Conservation (phyloP, 2,329 filamentous ascomycete genomes). For the Claviceps africana region DNA sequence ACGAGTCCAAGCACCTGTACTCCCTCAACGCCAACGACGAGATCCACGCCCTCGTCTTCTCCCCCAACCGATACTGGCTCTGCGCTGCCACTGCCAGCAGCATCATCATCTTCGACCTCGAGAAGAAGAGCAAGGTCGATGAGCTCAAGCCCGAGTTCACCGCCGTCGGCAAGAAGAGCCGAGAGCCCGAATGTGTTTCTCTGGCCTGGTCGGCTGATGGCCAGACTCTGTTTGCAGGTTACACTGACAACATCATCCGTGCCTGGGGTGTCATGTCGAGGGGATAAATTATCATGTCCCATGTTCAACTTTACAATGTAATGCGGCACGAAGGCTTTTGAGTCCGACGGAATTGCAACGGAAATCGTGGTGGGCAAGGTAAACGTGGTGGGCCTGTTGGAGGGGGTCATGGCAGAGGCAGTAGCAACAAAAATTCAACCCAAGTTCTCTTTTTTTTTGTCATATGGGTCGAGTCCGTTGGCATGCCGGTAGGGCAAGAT, state of each 20-base stretch:
- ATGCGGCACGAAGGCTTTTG: not conserved
- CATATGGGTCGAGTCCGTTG: constrained; percentile 8
- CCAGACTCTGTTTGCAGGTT: constrained; percentile 98
- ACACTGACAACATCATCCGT: constrained; percentile 99
- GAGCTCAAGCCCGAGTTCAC: constrained; percentile 98
- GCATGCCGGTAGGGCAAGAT: constrained; percentile 24
- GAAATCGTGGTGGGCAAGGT: not conserved
- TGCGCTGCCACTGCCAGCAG: constrained; percentile 92
- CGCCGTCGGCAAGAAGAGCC: constrained; percentile 96
- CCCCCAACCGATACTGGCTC: constrained; percentile 99
- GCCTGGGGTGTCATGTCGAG: constrained; percentile 96
- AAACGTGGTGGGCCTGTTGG: not conserved
- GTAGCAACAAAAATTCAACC: not conserved
- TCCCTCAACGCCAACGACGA: constrained; percentile 98
- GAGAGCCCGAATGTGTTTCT: constrained; percentile 94
- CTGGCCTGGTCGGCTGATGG: constrained; percentile 97
- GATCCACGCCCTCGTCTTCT: constrained; percentile 99
- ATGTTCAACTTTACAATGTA: constrained; percentile 3
- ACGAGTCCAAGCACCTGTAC: constrained; percentile 99
- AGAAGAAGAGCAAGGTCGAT: constrained; percentile 99
- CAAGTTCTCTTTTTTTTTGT: not conserved
- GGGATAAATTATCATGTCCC: constrained; percentile 41
- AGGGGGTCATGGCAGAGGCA: not conserved
- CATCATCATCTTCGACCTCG: constrained; percentile 99
- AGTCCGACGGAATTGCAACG: not conserved